These are phyloP conservation scores for Termitomyces sp. DNA, from an alignment of 768 basidiomycete species.

Conservation along the genomic window DNA sequence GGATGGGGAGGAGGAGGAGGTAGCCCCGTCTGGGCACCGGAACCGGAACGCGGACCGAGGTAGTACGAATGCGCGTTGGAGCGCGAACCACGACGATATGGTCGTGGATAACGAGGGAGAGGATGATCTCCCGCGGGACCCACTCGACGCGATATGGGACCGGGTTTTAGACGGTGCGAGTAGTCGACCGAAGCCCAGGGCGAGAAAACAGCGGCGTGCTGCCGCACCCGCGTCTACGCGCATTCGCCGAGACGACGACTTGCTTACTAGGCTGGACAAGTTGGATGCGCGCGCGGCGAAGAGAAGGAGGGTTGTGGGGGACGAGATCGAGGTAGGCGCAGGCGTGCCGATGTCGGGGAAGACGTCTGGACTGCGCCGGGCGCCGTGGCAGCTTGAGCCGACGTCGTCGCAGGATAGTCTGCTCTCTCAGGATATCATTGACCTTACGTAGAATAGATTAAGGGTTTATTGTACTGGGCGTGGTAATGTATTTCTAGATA, in stretches of 20 bases:
- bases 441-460: slow-evolving; percentile 8
- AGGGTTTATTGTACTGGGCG: not conserved
- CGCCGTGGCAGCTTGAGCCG: slow-evolving; percentile 1
- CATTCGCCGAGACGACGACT: not conserved
- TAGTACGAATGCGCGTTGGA: too few relatives aligned
- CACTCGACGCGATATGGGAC: not conserved
- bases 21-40: too few relatives aligned
- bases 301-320: not conserved
- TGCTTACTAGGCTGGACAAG: not conserved
- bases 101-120: not conserved
- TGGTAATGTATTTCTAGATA: not conserved
- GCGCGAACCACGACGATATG: too few relatives aligned
- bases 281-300: not conserved
- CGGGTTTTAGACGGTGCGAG: not conserved
- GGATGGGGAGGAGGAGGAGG: not conserved
- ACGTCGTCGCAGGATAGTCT: slow-evolving; percentile 7
- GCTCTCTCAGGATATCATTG: slow-evolving; percentile 6
- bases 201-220: not conserved
- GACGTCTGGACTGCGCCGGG: not conserved
- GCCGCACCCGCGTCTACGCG: not conserved
- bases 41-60: too few relatives aligned
- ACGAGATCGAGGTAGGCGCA: too few relatives aligned
- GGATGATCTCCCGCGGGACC: not conserved
- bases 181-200: not conserved
- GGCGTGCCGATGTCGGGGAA: not conserved